Evolutionary conservation across 257 asterid species (phyloP).

Genomic region (Linaria vulgaris): DNA sequence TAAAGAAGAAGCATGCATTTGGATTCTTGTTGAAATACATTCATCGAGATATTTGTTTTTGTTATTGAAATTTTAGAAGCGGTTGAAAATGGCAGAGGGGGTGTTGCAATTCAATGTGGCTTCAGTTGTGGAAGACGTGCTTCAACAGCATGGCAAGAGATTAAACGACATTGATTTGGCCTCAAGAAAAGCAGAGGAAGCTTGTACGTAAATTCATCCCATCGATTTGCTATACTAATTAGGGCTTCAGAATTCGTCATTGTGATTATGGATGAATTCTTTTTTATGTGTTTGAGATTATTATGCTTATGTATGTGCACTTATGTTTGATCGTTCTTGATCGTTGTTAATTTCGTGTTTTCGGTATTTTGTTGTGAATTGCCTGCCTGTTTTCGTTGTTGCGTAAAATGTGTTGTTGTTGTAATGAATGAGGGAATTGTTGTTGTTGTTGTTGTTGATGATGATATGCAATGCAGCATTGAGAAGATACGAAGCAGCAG

Average conservation of each 20-base stretch:
- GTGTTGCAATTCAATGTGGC: slow-evolving; percentile 49
- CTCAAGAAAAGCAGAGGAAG: slow-evolving; percentile 74
- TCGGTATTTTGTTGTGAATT: slow-evolving; percentile 14
- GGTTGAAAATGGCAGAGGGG: slow-evolving; percentile 60
- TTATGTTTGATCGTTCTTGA: background rate
- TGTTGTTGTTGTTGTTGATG: too few relatives aligned
- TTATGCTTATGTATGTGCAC: background rate
- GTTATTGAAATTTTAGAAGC: slow-evolving; percentile 25
- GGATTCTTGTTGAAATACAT: slow-evolving; percentile 24
- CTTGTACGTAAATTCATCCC: slow-evolving; percentile 46
- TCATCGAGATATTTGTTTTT: slow-evolving; percentile 11
- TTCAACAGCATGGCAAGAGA: slow-evolving; percentile 61
- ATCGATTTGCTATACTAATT: too few relatives aligned
- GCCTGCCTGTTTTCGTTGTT: background rate
- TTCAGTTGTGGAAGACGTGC: slow-evolving; percentile 66
- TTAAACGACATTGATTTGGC: slow-evolving; percentile 66
- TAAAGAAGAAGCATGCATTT: slow-evolving; percentile 40
- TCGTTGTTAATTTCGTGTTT: background rate
- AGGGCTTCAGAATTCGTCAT: background rate
- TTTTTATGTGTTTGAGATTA: slow-evolving; percentile 4
- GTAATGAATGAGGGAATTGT: too few relatives aligned
- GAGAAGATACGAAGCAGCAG: slow-evolving; percentile 84
- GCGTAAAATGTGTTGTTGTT: too few relatives aligned
- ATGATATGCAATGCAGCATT: slow-evolving; percentile 64
- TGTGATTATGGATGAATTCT: slow-evolving; percentile 1